Base-by-base conservation (phyloP, 495 filamentous ascomycete species). In the Neurospora sp. region DNA sequence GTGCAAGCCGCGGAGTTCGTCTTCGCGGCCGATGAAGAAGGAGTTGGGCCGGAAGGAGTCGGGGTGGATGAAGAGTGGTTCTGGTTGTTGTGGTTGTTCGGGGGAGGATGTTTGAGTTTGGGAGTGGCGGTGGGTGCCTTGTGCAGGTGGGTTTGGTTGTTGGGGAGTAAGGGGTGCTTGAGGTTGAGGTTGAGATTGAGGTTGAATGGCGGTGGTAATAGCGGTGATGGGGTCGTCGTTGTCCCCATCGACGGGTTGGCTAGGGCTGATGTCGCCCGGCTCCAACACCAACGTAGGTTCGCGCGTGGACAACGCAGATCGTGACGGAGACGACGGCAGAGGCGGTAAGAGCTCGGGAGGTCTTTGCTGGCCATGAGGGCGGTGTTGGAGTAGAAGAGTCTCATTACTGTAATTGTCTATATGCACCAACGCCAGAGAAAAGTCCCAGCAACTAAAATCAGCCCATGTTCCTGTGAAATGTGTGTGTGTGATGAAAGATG, bases 1-100 rank as follows among this genome's bases (percentile, higher is more conserved):
- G 74, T 94, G 90, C 10, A 96, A 80, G 10, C 87, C 82, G n/a
- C 86, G 83, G 8, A 94, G 80, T 75, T 94, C 90, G 68, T 89
- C 88, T 74, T 90, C 80, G 79, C 94, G 90, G 3, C 92, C 93
- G 69, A 91, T 87, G 77, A 94, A 94, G 38, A 87, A 89, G 3
- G 87, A 88, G 77, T 96, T 96, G 4, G 90, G 91, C 71, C 93
- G 90, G 71, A 96, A 94, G 0, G 89, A 89, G 1, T 90, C 86
- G 1, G 93, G 93, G 59, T 89, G 90, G 47, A 94, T 87, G 73
- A 94, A 92, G 12, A 87, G 76, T 4, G 83, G 83, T 7, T 71
- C 35, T 27, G 38, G 39, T 31, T n/a, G 41, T 12, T 47, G 40
- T 9, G 45, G 53, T 2, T 47, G 45, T 53, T 53, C 45, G 9